phyloP scores from a whole-genome alignment of 805 yeast species.

The Ogataea sp. region DNA sequence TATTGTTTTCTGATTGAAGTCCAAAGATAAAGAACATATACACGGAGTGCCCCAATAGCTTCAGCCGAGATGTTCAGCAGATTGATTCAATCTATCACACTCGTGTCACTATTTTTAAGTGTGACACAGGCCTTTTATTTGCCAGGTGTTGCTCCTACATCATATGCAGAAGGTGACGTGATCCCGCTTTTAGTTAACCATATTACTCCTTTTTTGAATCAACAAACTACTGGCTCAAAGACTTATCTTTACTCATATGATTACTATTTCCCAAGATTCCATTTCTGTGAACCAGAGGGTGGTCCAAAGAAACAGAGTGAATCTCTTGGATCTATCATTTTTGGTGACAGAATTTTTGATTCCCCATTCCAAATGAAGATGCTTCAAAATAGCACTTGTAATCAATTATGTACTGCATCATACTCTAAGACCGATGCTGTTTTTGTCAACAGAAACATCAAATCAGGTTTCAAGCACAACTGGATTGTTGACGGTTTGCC shows the following conservation, averaged over 20 bases:
- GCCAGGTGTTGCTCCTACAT: conserved; percentile 95
- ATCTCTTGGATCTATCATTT: conserved; percentile 84
- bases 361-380: conserved; percentile 81
- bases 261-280: conserved; percentile 76
- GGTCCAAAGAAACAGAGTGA: conserved; percentile 73
- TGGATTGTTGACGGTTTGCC: conserved; percentile 97
- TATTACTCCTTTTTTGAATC: conserved; percentile 65
- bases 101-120: neutral
- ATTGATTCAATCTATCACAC: neutral
- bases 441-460: conserved; percentile 71
- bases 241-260: conserved; percentile 68
- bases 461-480: conserved; percentile 78
- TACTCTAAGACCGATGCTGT: conserved; percentile 62
- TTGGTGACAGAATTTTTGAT: conserved; percentile 92
- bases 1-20: too few species aligned
- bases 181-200: conserved; percentile 84
- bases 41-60: too few species aligned
- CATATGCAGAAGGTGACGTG: conserved; percentile 63
- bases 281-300: conserved; percentile 70
- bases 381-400: conserved; percentile 67
- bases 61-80: neutral
- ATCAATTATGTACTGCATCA: conserved; percentile 48
- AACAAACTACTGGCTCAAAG: conserved; percentile 33
- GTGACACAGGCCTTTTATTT: conserved; percentile 63
- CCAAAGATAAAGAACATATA: too few species aligned